Percentiles rank a stretch among this genome's conserved stretches.
Conservation (phyloP, 257 asterid species). For the Buddleja alternifolia region DNA sequence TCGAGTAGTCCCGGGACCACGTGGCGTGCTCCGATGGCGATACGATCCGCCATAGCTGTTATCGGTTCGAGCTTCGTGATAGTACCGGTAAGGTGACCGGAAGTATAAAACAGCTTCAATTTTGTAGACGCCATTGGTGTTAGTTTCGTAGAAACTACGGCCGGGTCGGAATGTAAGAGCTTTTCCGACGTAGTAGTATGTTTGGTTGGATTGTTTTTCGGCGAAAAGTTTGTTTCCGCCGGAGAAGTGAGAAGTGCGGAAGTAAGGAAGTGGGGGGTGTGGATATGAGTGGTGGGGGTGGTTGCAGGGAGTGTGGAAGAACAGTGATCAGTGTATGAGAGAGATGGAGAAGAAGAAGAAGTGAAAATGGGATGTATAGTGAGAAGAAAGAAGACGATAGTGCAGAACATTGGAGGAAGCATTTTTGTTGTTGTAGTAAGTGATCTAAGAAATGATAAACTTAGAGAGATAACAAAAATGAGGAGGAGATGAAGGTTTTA, state of each 20-base stretch:
- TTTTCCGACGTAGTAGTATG: not conserved
- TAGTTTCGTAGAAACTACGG: conserved; percentile 37
- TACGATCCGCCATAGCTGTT: conserved; percentile 34
- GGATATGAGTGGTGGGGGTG: conserved; percentile 9
- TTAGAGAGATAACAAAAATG: too few relatives aligned
- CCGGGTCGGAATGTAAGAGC: conserved; percentile 29
- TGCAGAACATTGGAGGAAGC: conserved; percentile 20
- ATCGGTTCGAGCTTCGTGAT: not conserved
- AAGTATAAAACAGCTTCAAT: conserved; percentile 43
- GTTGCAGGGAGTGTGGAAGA: conserved; percentile 47
- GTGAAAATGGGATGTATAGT: not conserved
- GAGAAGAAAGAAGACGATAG: conserved; percentile 31
- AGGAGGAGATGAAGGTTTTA: too few relatives aligned
- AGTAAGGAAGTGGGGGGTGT: not conserved
- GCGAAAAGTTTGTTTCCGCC: conserved; percentile 34
- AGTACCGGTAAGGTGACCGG: conserved; percentile 17
- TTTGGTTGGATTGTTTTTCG: not conserved
- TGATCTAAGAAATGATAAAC: too few relatives aligned
- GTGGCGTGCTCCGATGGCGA: not conserved
- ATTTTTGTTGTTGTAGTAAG: conserved; percentile 1
- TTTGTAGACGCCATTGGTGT: conserved; percentile 35
- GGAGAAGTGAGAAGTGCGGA: conserved; percentile 20
- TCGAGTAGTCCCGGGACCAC: conserved; percentile 8
- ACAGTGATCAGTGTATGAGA: conserved; percentile 52
- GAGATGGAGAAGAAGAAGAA: conserved; percentile 2